A percentile compares a stretch with the other conserved stretches of the same genome.
phyloP scores from a whole-genome alignment of 306 rosid genomes.

The Pterocarpus macrocarpus region DNA sequence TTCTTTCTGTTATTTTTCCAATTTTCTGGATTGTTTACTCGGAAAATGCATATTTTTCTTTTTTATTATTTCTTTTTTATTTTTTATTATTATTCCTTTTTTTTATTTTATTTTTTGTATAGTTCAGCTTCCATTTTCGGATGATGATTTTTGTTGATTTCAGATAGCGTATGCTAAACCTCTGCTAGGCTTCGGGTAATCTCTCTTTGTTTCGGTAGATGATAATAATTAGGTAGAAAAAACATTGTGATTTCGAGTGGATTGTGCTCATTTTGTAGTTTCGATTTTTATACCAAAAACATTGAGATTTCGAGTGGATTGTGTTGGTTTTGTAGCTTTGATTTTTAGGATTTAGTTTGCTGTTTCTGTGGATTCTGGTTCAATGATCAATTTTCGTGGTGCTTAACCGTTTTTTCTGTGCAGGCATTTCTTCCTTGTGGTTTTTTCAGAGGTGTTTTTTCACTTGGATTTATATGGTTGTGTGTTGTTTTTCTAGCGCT shows the following conservation, averaged over 20 bases:
- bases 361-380: slow-evolving; percentile 21
- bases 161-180: slow-evolving; percentile 9
- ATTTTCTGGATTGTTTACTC: slow-evolving; percentile 2
- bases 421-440: slow-evolving; percentile 55
- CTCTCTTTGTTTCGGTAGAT: slow-evolving; percentile 1
- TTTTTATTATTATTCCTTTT: neutral
- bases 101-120: neutral
- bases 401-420: slow-evolving; percentile 42
- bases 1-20: neutral
- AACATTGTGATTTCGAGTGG: slow-evolving; percentile 49
- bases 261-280: slow-evolving; percentile 14
- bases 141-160: slow-evolving; percentile 25
- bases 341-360: slow-evolving; percentile 21
- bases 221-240: slow-evolving; percentile 3
- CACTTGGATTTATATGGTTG: slow-evolving; percentile 34
- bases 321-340: slow-evolving; percentile 20
- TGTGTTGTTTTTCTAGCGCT: slow-evolving; percentile 47
- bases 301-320: slow-evolving; percentile 17
- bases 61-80: neutral
- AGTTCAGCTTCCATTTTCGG: slow-evolving; percentile 23
- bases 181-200: slow-evolving; percentile 14
- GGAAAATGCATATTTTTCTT: slow-evolving; percentile 27
- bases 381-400: slow-evolving; percentile 5
- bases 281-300: slow-evolving; percentile 25
- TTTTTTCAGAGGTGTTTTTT: slow-evolving; percentile 47